Conservation (phyloP, 1,284 basidiomycete genomes). For the Entoloma clypeatum region DNA sequence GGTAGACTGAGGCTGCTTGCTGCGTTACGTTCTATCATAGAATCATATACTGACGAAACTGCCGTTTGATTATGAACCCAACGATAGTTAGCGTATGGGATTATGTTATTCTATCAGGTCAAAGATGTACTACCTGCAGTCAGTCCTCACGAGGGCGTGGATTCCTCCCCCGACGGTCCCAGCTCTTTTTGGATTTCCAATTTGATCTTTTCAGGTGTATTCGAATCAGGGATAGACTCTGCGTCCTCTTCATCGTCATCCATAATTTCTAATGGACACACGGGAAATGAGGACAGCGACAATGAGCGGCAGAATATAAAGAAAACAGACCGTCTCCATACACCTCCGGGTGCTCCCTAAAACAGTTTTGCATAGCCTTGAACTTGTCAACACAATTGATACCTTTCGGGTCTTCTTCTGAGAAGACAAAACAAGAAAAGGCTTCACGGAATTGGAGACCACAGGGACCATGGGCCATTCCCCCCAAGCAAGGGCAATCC, state of each 20-base stretch:
- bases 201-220: too few species aligned
- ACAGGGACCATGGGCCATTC: conserved; percentile 98
- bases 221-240: too few species aligned
- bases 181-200: too few species aligned
- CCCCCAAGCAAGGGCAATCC: conserved; percentile 97
- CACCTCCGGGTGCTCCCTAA: conserved; percentile 91
- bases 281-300: conserved; percentile 3
- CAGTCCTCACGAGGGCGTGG: too few species aligned
- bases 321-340: conserved; percentile 79
- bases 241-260: conserved; percentile 44
- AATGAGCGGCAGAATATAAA: conserved; percentile 8
- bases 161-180: too few species aligned
- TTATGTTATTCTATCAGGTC: too few species aligned
- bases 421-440: conserved; percentile 96
- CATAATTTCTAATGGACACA: conserved; percentile 50
- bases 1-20: conserved; percentile 24
- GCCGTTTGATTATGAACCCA: too few species aligned
- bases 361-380: conserved; percentile 97
- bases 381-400: conserved; percentile 98
- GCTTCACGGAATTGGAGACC: conserved; percentile 93
- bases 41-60: conserved; percentile 3
- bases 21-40: conserved; percentile 4
- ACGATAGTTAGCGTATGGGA: too few species aligned
- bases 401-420: conserved; percentile 95
- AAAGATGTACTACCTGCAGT: too few species aligned